Conservation (phyloP, 176 grass and related monocot genomes). For the Stipa capillata region DNA sequence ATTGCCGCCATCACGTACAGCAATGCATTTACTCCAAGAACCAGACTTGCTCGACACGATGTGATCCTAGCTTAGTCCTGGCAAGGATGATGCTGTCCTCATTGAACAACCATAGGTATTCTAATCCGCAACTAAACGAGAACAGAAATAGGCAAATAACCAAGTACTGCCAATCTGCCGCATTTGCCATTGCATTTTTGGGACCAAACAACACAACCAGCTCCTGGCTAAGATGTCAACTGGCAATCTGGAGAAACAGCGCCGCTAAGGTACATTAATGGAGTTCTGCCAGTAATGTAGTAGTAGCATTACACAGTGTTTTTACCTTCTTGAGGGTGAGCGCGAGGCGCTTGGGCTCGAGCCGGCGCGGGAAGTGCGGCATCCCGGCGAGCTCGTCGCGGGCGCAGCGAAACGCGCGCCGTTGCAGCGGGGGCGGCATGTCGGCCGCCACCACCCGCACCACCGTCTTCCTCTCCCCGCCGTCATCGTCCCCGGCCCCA, state of each 20-base stretch:
- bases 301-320: not conserved
- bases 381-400: constrained; percentile 69
- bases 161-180: not conserved
- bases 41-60: not conserved
- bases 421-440: constrained; percentile 70
- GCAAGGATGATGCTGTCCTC: not conserved
- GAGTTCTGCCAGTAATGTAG: not conserved
- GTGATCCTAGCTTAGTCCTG: not conserved
- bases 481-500: not conserved
- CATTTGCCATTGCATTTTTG: not conserved
- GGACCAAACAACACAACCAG: not conserved
- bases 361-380: constrained; percentile 49
- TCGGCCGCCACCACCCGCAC: constrained; percentile 69
- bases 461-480: constrained; percentile 36
- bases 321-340: constrained; percentile 86
- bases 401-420: constrained; percentile 69
- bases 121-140: not conserved
- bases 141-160: not conserved
- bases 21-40: not conserved
- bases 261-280: no score
- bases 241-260: not conserved
- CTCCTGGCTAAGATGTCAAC: not conserved
- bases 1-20: not conserved
- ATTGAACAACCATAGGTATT: not conserved
- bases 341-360: constrained; percentile 83